Evolutionary conservation across 208 protist genomes (phyloP), one percentile per base, ranked within the genome.

Genomic region (Wallacemonas sp.): DNA sequence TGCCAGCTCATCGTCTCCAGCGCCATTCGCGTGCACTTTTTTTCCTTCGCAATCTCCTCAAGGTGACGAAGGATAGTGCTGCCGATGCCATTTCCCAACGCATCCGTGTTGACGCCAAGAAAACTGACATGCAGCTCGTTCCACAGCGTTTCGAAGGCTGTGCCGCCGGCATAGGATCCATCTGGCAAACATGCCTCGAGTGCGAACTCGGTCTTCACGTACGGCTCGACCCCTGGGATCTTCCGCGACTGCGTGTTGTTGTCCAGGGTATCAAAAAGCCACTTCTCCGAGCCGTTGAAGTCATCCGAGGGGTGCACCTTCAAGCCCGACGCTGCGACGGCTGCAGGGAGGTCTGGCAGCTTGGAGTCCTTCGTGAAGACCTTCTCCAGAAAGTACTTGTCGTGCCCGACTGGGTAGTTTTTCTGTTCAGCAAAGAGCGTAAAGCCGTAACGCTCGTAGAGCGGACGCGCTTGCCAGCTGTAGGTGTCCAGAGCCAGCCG

Each of bases 391-490:
- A 80, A 74, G 65, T 68, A 77, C 64, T 72, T 70, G 0, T 53
- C 64, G 54, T 77, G 70, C 15, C 68, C 66, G 1, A 38, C 31
- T 9, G 73, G 73, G 61, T 77, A 65, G 66, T 77, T 49, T 34
- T 55, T 47, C 49, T 75, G 73, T 12, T 55, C 60, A 41, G 60
- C 78, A 58, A 80, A 80, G 0, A 74, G 14, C 8, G 24, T 41
- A 49, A 73, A 84, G 33, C 78, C 78, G 15, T 56, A 22, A 30
- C 62, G 66, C 38, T 84, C 78, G 44, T 84, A 84, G 17, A 84
- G 76, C 8, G 73, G 73, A 17, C 70, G 61, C 1, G 78, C 78
- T 67, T 84, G 78, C 78, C 78, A 84, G 62, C 59, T 69, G 65
- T 75, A 77, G 12, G 78, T 84, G 41, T 80, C 72, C 2, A 84